Conservation (phyloP, 805 yeast species). For the Kodamaea sagamina region DNA sequence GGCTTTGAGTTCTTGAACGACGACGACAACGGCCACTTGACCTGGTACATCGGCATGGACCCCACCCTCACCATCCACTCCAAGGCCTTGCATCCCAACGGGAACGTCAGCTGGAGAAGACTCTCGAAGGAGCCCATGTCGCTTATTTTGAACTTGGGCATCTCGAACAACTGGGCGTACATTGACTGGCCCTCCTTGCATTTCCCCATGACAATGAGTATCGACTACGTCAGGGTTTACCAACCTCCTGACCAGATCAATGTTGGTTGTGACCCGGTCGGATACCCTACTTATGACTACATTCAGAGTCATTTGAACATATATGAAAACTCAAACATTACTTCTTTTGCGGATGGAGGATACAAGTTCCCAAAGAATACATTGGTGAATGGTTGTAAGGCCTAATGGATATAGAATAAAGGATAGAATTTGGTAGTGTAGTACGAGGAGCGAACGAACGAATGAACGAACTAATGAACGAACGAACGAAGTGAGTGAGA, state of each 20-base stretch:
- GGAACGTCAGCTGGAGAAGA: constrained; percentile 82
- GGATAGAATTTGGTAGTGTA: neutral
- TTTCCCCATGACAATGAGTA: constrained; percentile 75
- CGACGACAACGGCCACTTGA: constrained; percentile 64
- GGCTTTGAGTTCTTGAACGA: constrained; percentile 80
- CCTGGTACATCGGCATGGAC: constrained; percentile 82
- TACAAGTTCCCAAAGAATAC: constrained; percentile 47
- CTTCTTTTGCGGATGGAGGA: constrained; percentile 77
- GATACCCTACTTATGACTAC: constrained; percentile 83
- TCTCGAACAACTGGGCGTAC: constrained; percentile 90
- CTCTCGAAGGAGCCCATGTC: constrained; percentile 93
- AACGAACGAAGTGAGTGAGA: no score
- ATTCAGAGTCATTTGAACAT: constrained; percentile 70
- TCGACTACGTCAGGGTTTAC: constrained; percentile 90
- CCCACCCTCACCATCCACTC: constrained; percentile 78
- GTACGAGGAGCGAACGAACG: neutral
- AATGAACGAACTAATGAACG: no score
- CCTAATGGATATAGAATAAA: constrained; percentile 1
- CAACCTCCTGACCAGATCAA: constrained; percentile 69
- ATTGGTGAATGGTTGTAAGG: constrained; percentile 20
- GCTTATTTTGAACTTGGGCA: constrained; percentile 80
- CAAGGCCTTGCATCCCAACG: constrained; percentile 81
- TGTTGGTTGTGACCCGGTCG: constrained; percentile 83
- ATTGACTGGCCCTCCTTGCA: constrained; percentile 82
- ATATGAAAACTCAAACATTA: constrained; percentile 66